Percentiles rank a stretch among this genome's conserved stretches.
These are phyloP conservation scores for Pyrenochaeta sp. DNA, from an alignment of 2,329 filamentous ascomycete genomes.

Conservation along the genomic window DNA sequence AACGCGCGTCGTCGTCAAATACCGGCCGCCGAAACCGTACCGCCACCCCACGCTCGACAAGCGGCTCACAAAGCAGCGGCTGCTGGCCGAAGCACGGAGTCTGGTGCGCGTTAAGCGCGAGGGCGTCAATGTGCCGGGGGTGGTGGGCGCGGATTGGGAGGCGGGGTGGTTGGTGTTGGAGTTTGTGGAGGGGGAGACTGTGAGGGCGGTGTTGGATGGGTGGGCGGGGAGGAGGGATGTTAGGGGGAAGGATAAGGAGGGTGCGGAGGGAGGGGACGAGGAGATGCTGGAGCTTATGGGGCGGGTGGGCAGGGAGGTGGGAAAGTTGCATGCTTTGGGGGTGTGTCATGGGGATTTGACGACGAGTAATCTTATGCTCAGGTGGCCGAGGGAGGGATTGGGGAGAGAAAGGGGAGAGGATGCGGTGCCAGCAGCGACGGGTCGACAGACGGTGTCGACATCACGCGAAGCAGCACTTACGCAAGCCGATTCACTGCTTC, in stretches of 20 bases:
- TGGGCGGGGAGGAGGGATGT: constrained; percentile 59
- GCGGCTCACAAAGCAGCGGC: constrained; percentile 83
- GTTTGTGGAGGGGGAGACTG: constrained; percentile 66
- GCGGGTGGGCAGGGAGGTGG: constrained; percentile 74
- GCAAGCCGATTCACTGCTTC: not conserved
- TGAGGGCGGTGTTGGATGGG: constrained; percentile 72
- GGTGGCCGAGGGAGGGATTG: constrained; percentile 3
- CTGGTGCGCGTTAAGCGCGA: constrained; percentile 79
- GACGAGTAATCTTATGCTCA: constrained; percentile 94
- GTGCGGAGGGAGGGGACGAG: constrained; percentile 23
- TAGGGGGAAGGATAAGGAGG: constrained; percentile 24
- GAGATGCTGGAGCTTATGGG: constrained; percentile 65
- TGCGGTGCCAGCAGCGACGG: not conserved
- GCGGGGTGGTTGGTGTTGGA: constrained; percentile 64
- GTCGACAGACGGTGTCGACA: constrained; percentile 28
- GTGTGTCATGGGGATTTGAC: constrained; percentile 95
- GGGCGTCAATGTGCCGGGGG: constrained; percentile 80
- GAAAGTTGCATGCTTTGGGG: constrained; percentile 79
- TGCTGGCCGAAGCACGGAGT: constrained; percentile 88
- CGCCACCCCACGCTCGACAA: constrained; percentile 88
- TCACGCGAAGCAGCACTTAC: constrained; percentile 36
- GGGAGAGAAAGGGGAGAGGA: not conserved
- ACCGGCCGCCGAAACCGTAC: constrained; percentile 90
- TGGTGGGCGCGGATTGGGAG: constrained; percentile 74
- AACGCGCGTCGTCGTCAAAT: constrained; percentile 81